A percentile compares a stretch with the other conserved stretches of the same genome.
phyloP scores from a whole-genome alignment of 441 rosid genomes.

The Gossypium trilobum region DNA sequence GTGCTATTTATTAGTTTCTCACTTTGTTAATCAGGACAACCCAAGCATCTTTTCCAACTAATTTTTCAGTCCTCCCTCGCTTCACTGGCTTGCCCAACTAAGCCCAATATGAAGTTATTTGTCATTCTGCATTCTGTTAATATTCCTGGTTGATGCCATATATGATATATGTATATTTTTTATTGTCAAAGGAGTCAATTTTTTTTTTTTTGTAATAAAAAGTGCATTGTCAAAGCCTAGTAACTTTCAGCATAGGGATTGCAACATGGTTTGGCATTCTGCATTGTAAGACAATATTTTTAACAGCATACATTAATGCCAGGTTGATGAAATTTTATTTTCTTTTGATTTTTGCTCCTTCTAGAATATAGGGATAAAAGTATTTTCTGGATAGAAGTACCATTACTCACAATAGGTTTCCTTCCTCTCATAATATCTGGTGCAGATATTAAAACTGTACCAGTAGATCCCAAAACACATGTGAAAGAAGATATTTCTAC shows the following conservation, averaged over 20 bases:
- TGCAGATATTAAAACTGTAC: not conserved
- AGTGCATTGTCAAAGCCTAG: not conserved
- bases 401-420: not conserved
- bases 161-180: not conserved
- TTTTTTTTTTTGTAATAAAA: not conserved
- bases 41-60: not conserved
- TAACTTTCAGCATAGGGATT: not conserved
- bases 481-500: constrained; percentile 12
- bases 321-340: not conserved
- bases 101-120: not conserved
- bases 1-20: not conserved
- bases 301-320: not conserved
- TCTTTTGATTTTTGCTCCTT: not conserved
- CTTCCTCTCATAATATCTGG: not conserved
- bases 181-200: not conserved
- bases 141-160: not conserved
- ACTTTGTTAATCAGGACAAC: not conserved
- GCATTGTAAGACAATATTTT: not conserved
- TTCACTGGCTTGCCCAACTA: not conserved
- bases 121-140: constrained; percentile 11
- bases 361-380: not conserved
- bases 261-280: not conserved
- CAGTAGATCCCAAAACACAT: not conserved
- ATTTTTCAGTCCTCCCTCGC: not conserved
- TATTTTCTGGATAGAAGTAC: not conserved